Percentiles rank a stretch among this genome's conserved stretches.
Conservation (phyloP, 2,329 filamentous ascomycete genomes). For the Exophiala lecanii-corni region DNA sequence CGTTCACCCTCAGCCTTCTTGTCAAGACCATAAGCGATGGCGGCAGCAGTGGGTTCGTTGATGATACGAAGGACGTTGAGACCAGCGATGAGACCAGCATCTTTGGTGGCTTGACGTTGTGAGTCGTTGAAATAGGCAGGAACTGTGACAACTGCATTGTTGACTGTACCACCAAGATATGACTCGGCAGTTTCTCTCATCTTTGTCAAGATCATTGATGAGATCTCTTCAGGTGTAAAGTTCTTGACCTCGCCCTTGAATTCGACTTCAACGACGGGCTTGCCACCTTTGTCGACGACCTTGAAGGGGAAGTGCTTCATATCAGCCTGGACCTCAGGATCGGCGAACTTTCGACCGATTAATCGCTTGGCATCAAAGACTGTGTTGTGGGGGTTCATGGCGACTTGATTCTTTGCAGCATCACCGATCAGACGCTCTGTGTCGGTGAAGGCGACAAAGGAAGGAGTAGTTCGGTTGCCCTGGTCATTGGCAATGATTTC, state of each 20-base stretch:
- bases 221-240: conserved; percentile 64
- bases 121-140: conserved; percentile 98
- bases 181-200: conserved; percentile 63
- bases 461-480: conserved; percentile 93
- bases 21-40: conserved; percentile 89
- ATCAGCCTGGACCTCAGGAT: conserved; percentile 85
- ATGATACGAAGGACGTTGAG: conserved; percentile 94
- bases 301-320: conserved; percentile 99
- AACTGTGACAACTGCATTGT: conserved; percentile 76
- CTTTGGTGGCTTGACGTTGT: conserved; percentile 95
- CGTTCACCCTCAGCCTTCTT: conserved; percentile 71
- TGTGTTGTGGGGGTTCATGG: conserved; percentile 69
- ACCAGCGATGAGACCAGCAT: conserved; percentile 85
- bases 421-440: conserved; percentile 96
- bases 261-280: conserved; percentile 73
- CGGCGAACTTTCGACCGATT: conserved; percentile 76
- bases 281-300: conserved; percentile 81
- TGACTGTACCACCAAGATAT: conserved; percentile 58
- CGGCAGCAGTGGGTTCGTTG: conserved; percentile 93
- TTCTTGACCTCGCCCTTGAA: conserved; percentile 55
- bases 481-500: conserved; percentile 96
- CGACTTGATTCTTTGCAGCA: conserved; percentile 93
- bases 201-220: conserved; percentile 62
- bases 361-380: conserved; percentile 83
- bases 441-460: conserved; percentile 94